Evolutionary conservation across 1,139 yeast species (phyloP).

Genomic region (Kazachstania sp.): DNA sequence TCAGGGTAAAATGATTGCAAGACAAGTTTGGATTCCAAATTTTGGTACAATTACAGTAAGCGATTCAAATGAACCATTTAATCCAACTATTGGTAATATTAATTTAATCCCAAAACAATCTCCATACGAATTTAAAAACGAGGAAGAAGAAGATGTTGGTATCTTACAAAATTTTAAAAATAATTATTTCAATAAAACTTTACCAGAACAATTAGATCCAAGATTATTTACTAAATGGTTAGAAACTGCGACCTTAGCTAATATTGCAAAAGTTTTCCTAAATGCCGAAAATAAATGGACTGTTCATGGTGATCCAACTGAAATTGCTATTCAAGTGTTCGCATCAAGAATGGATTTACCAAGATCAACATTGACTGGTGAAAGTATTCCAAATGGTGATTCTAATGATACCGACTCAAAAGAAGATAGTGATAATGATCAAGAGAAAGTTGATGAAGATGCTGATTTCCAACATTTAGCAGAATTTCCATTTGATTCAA

Average conservation of each 20-base stretch:
- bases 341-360: constrained; percentile 41
- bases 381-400: constrained; percentile 32
- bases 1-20: constrained; percentile 89
- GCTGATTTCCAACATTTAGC: constrained; percentile 31
- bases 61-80: constrained; percentile 58
- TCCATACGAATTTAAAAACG: constrained; percentile 44
- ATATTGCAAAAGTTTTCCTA: constrained; percentile 62
- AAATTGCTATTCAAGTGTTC: constrained; percentile 73
- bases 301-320: constrained; percentile 90
- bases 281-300: constrained; percentile 49
- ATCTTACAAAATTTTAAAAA: constrained; percentile 40
- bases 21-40: constrained; percentile 77
- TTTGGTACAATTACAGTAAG: constrained; percentile 58
- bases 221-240: constrained; percentile 46
- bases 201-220: constrained; percentile 32
- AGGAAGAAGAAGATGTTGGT: constrained; percentile 43
- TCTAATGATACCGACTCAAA: neutral
- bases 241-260: constrained; percentile 73
- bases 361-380: constrained; percentile 64
- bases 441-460: neutral
- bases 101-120: constrained; percentile 32
- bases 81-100: constrained; percentile 61
- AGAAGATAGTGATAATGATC: constrained; percentile 25
- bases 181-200: constrained; percentile 35
- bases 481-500: constrained; percentile 83